Conservation (phyloP, 352 stramenopile genomes). For the Salisapilia sapeloensis region DNA sequence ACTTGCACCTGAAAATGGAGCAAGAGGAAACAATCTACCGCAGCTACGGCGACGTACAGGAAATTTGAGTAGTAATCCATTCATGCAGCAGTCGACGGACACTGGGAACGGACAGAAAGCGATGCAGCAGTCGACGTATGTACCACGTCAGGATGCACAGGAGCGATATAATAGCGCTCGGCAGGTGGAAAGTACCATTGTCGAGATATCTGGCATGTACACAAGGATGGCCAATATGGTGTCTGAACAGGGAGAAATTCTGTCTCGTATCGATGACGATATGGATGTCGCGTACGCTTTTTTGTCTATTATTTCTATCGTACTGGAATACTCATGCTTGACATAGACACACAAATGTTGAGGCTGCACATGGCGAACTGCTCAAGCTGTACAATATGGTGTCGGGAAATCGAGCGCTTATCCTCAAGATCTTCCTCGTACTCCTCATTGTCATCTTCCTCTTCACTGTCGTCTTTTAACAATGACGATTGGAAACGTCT, state of each 20-base stretch:
- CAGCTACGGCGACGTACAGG: constrained; percentile 36
- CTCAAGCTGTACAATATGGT: constrained; percentile 78
- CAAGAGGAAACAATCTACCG: too few species aligned
- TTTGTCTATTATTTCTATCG: constrained; percentile 2
- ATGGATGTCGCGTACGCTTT: constrained; percentile 70
- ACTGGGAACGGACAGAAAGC: constrained; percentile 19
- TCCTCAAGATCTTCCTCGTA: constrained; percentile 77
- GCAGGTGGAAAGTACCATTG: constrained; percentile 71
- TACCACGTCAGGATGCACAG: constrained; percentile 46
- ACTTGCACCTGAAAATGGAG: too few species aligned
- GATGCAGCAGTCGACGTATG: constrained; percentile 36
- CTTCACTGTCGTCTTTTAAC: constrained; percentile 74
- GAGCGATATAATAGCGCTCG: constrained; percentile 54
- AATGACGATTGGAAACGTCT: too few species aligned
- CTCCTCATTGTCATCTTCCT: constrained; percentile 72
- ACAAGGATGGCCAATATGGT: constrained; percentile 75
- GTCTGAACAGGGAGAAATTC: constrained; percentile 59
- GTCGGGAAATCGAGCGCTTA: constrained; percentile 58
- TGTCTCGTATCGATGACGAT: constrained; percentile 71
- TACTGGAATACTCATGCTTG: background rate
- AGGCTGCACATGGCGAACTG: constrained; percentile 50
- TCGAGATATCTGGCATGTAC: constrained; percentile 75
- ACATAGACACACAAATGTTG: constrained; percentile 54
- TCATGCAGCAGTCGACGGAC: constrained; percentile 54
- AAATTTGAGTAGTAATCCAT: constrained; percentile 43